Conservation (phyloP, 116 monocot species). For the Papilionanthe hybrid region DNA sequence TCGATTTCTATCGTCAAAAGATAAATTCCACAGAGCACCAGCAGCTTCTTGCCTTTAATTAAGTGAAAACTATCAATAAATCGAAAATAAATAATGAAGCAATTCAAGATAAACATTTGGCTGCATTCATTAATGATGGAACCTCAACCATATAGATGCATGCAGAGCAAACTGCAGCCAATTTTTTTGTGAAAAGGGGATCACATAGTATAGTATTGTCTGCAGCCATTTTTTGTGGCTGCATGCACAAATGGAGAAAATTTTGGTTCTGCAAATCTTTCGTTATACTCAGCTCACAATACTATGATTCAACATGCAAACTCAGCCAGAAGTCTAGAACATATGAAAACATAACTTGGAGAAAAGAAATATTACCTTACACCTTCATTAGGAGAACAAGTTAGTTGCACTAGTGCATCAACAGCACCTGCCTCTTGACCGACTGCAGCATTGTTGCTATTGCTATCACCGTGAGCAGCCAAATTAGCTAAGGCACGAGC, state of each 20-base stretch:
- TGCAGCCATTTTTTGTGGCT: neutral
- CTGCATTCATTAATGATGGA: neutral
- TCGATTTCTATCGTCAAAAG: conserved; percentile 97
- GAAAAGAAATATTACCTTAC: conserved; percentile 61
- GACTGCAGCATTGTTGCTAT: conserved; percentile 88
- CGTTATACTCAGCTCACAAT: neutral
- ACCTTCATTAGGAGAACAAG: conserved; percentile 86
- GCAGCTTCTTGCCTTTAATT: conserved; percentile 90
- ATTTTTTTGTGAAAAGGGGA: neutral
- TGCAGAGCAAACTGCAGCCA: neutral
- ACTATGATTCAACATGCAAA: neutral
- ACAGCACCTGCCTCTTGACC: conserved; percentile 93
- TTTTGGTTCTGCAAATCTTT: neutral
- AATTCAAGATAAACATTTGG: neutral
- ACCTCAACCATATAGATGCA: neutral
- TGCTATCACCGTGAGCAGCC: conserved; percentile 97
- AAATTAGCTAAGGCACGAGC: conserved; percentile 95
- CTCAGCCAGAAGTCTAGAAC: neutral
- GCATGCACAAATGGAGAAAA: neutral
- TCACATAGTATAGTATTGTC: too few relatives aligned
- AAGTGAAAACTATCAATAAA: neutral
- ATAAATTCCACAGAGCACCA: conserved; percentile 96
- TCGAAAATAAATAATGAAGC: neutral
- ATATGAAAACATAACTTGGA: neutral
- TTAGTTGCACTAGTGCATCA: conserved; percentile 87